Evolutionary conservation across 495 filamentous ascomycete genomes (phyloP), one percentile per base, ranked within the genome.

Genomic region (Neurospora sp.): DNA sequence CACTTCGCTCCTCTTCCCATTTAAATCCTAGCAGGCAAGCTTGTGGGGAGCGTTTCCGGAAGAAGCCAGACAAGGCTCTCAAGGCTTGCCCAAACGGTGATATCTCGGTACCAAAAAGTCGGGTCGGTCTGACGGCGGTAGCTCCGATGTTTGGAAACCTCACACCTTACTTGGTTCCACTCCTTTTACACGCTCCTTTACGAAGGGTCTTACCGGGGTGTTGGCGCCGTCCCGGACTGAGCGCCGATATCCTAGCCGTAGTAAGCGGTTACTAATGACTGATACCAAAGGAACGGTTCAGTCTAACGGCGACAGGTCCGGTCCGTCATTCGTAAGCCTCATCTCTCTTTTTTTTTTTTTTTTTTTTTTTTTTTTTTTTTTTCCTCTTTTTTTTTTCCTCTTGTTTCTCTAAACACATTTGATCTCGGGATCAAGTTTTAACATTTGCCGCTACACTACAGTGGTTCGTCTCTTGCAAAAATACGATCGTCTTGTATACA

Each of bases 401-500:
- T n/a, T n/a, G n/a, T n/a, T n/a, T n/a, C n/a, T n/a, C n/a, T n/a
- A n/a, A n/a, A n/a, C n/a, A n/a, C n/a, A n/a, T n/a, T n/a, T n/a
- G 27, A 27, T 27, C 27, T 27, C 27, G 27, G 27, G 27, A 1
- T 27, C 27, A 27, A 27, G 2, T 27, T 37, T 66, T 72, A 40
- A 75, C 71, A 39, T 38, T 7, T 1, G 5, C 27, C n/a, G n/a
- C 27, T 2, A 27, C 31, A 9, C 48, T 69, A 8, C 20, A 84
- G 83, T 85, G 70, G 87, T 90, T 18, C 79, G 89, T 35, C 82
- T 92, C 31, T 73, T 91, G 73, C 91, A 92, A 82, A 84, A 82
- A 69, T 92, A 90, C 79, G 85, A 88, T 46, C 74, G 80, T 59
- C 81, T 92, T 54, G 80, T 87, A 74, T 81, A 81, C 72, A 76